Evolutionary conservation across 495 filamentous ascomycete species (phyloP).

Genomic region (Neurospora terricola): DNA sequence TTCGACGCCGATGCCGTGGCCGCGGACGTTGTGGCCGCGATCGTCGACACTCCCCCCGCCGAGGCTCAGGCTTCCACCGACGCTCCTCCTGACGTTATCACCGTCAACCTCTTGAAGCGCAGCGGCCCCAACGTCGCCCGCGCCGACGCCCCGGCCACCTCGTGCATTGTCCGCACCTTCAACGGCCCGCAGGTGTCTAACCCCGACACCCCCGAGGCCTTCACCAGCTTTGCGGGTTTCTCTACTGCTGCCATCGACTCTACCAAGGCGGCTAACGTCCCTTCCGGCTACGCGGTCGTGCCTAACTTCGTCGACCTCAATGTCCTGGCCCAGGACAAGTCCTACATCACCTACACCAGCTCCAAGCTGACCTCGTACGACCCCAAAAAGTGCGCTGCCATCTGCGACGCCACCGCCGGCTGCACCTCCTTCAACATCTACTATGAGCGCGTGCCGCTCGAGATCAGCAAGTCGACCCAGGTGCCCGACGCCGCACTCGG

Average conservation of each 20-base stretch:
- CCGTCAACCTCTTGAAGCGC: neutral
- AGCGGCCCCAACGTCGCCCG: neutral
- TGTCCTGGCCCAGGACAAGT: constrained; percentile 2
- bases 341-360: constrained; percentile 9
- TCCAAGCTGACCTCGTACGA: constrained; percentile 6
- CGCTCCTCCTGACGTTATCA: neutral
- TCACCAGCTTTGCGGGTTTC: neutral
- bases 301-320: constrained; percentile 8
- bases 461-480: constrained; percentile 8
- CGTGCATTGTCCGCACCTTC: constrained; percentile 8
- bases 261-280: neutral
- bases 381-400: constrained; percentile 6
- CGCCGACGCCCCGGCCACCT: neutral
- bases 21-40: neutral
- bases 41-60: neutral
- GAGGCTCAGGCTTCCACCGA: neutral
- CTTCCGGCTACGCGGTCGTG: constrained; percentile 5
- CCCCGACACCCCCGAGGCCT: constrained; percentile 4
- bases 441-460: constrained; percentile 13
- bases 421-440: constrained; percentile 12
- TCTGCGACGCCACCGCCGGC: constrained; percentile 2
- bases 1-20: constrained; percentile 1
- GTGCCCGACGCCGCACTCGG: constrained; percentile 4
- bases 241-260: neutral
- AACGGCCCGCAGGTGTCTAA: constrained; percentile 8